These are phyloP conservation scores for Trifolium dubium DNA, from an alignment of 306 rosid genomes.

Conservation along the genomic window DNA sequence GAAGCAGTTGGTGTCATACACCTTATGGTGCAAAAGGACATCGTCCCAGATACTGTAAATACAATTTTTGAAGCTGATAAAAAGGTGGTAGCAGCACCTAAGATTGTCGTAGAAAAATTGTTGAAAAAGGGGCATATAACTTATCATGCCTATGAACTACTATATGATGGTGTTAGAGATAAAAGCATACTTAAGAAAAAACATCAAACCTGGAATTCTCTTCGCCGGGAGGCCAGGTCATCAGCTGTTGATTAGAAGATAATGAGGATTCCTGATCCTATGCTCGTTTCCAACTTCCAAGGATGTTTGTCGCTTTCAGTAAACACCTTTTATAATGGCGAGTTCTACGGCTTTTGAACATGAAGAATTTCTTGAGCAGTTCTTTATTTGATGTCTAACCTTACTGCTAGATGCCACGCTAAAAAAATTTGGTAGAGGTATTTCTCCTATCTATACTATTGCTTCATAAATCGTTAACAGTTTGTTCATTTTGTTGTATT, in stretches of 20 bases:
- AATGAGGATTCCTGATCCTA: conserved; percentile 31
- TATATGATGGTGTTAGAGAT: conserved; percentile 85
- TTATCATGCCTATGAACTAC: conserved; percentile 75
- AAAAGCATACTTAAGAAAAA: conserved; percentile 58
- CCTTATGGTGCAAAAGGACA: conserved; percentile 76
- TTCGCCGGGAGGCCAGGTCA: conserved; percentile 30
- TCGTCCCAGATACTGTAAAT: conserved; percentile 76
- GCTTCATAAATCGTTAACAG: conserved; percentile 6
- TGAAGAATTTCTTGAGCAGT: conserved; percentile 14
- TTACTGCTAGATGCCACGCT: background rate
- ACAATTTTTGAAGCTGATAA: conserved; percentile 83
- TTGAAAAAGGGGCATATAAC: conserved; percentile 81
- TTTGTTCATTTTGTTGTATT: conserved; percentile 11
- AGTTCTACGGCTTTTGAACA: conserved; percentile 33
- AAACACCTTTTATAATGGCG: conserved; percentile 2
- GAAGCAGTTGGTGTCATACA: conserved; percentile 79
- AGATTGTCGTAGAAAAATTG: conserved; percentile 85
- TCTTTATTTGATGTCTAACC: conserved; percentile 3
- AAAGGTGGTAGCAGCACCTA: conserved; percentile 84
- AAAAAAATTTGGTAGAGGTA: conserved; percentile 8
- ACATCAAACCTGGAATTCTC: conserved; percentile 40
- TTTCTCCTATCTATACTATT: conserved; percentile 1
- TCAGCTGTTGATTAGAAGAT: conserved; percentile 42
- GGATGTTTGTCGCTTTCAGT: background rate
- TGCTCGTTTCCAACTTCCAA: conserved; percentile 7